Evolutionary conservation across 1,284 basidiomycete species (phyloP), one percentile per base, ranked within the genome.

Genomic region (Cryptococcus wingfieldii): DNA sequence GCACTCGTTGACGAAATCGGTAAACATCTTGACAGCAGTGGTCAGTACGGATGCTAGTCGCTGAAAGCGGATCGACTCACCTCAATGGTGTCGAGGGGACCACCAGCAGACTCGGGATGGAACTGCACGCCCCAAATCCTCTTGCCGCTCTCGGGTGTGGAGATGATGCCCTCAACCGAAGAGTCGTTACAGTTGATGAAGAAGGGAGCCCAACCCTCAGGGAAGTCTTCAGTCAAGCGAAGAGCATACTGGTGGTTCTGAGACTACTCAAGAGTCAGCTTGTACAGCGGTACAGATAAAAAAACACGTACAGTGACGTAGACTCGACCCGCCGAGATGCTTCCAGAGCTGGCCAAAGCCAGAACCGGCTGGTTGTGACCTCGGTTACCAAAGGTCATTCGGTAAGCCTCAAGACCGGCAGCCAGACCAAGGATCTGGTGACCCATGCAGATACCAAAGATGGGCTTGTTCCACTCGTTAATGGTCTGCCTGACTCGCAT

Each of bases 311-410:
- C 91, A 86, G 95, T 98, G 51, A 98, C 94, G 79, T 98, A 98
- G 47, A 98, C 94, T 44, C 95, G 83, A 18, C 95, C 96, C 49
- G 94, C 90, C 72, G 86, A 89, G 79, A 98, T 93, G 31, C 88
- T 91, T 4, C 94, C 92, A 8, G 89, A 84, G 39, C 85, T 87
- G 38, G 91, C 90, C 53, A 98, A 82, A 25, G 95, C 95, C 38
- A 98, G 83, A 16, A 98, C 95, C 42, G 95, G 95, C 77, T 98
- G 95, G 76, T 98, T 98, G 78, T 98, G 96, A n/a, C 95, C 95
- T 68, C 95, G 88, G 77, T 98, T 98, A 28, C 95, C 94, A 71
- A 98, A 98, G 45, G 79, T 79, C 81, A 83, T 83, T 51, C 82
- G 74, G 72, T 98, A 98, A 7, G 94, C 91, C 69, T 97, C 92